Evolutionary conservation across 306 rosid species (phyloP), one percentile per base, ranked within the genome.

Genomic region (Cercis canadensis): DNA sequence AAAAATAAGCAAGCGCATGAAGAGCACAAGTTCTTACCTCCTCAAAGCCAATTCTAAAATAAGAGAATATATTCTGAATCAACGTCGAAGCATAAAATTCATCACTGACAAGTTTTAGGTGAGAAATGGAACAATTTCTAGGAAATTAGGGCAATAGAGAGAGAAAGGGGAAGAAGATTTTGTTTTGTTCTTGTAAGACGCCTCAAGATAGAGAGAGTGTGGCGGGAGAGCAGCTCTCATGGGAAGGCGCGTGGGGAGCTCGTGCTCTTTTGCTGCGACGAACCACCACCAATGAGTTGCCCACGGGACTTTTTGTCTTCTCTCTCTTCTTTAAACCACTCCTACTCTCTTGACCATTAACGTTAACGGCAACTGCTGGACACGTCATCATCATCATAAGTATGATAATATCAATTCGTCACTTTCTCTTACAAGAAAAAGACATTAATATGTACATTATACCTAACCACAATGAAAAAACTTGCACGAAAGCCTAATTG

Each of bases 231-330:
- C 17, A 66, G 74, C 13, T 58, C 81, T 40, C 86, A 80, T 75
- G 37, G 36, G 73, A 80, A 8, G 32, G 89, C 84, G 89, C 83
- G 88, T 87, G 93, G 55, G 19, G 8, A 5, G 21, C 69, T 71
- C 74, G 3, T 47, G 88, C 72, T 76, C 8, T 7, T 32, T 44
- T 0, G 45, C 18, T 43, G 33, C 57, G 21, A 31, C 13, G 49
- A 58, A 45, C 66, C 11, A 29, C 12, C 62, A 21, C 78, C 74
- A 73, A 50, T 81, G 75, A 70, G 72, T 46, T 24, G 0, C 56
- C 65, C 90, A 83, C 88, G 88, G 81, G 78, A 57, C 43, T 14
- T 24, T 39, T 43, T 46, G 51, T 15, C 39, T 52, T n/a, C n/a
- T 67, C 17, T 2, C 6, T 8, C 0, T 4, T 32, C 3, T 24